phyloP scores from a whole-genome alignment of 768 basidiomycete species.

The Tricholoma sp. region DNA sequence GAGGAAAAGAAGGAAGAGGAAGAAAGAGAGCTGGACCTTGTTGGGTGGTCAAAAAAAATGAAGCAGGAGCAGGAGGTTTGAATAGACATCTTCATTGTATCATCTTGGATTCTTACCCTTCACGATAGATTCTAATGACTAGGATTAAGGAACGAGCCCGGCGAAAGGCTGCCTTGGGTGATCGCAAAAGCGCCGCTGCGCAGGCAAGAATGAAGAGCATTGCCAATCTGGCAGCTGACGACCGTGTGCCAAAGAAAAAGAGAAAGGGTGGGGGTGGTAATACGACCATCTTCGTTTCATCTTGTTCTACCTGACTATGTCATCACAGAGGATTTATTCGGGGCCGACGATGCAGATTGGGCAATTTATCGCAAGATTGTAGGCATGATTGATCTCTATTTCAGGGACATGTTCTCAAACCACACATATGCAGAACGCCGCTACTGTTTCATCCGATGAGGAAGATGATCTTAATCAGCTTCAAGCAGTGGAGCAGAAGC shows the following conservation, averaged over 20 bases:
- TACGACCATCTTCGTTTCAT: background rate
- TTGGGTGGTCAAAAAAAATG: slow-evolving; percentile 70
- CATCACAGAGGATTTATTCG: slow-evolving; percentile 81
- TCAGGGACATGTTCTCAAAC: background rate
- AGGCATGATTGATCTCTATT: slow-evolving; percentile 16
- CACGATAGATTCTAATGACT: slow-evolving; percentile 61
- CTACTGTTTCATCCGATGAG: slow-evolving; percentile 73
- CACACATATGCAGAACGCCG: slow-evolving; percentile 49
- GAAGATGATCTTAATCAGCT: slow-evolving; percentile 84
- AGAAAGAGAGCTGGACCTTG: slow-evolving; percentile 66
- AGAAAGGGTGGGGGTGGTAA: slow-evolving; percentile 76
- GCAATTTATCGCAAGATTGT: slow-evolving; percentile 97
- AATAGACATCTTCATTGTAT: background rate
- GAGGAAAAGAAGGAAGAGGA: slow-evolving; percentile 74
- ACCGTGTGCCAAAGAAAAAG: slow-evolving; percentile 77
- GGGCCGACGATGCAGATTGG: slow-evolving; percentile 95
- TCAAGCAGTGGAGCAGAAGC: slow-evolving; percentile 68
- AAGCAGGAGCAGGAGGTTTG: slow-evolving; percentile 77
- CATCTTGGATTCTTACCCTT: background rate
- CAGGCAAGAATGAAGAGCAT: slow-evolving; percentile 97
- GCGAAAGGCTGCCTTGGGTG: slow-evolving; percentile 74
- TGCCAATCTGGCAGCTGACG: slow-evolving; percentile 85
- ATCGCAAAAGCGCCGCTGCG: slow-evolving; percentile 91
- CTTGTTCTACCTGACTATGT: slow-evolving; percentile 4
- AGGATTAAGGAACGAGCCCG: slow-evolving; percentile 83